These are phyloP conservation scores for Blastobotrys aristatus DNA, from an alignment of 1,139 yeast genomes.

Conservation along the genomic window DNA sequence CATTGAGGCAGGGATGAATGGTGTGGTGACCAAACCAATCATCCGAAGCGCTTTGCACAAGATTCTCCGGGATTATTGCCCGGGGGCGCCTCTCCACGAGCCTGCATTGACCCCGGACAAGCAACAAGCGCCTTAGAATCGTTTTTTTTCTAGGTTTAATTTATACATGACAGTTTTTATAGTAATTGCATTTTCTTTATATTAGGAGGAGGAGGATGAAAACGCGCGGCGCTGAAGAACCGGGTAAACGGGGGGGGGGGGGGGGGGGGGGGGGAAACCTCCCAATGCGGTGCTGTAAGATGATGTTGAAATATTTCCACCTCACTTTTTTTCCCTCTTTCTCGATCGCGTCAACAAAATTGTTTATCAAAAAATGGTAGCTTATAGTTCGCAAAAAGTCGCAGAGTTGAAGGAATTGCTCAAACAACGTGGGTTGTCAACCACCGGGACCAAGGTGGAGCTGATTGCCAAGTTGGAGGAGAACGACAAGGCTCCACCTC, in stretches of 20 bases:
- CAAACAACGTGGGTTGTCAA: slow-evolving; percentile 60
- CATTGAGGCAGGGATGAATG: slow-evolving; percentile 78
- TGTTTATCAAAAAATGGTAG: slow-evolving; percentile 45
- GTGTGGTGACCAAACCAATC: slow-evolving; percentile 83
- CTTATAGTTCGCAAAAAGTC: slow-evolving; percentile 65
- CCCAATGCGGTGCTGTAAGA: too few relatives aligned
- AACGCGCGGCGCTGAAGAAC: neutral
- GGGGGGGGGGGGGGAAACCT: too few relatives aligned
- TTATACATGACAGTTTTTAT: neutral
- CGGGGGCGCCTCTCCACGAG: slow-evolving; percentile 16
- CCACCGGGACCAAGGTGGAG: slow-evolving; percentile 81
- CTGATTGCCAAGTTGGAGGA: slow-evolving; percentile 59
- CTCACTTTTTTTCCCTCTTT: neutral
- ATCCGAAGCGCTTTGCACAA: slow-evolving; percentile 61
- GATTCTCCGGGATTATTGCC: slow-evolving; percentile 37
- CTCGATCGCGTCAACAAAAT: neutral
- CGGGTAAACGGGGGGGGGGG: too few relatives aligned
- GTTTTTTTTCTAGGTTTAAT: slow-evolving; percentile 1
- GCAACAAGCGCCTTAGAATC: neutral
- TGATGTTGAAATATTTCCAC: neutral
- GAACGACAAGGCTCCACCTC: slow-evolving; percentile 19
- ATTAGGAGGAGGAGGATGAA: too few relatives aligned
- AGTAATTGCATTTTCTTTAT: neutral
- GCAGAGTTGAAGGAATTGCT: slow-evolving; percentile 78
- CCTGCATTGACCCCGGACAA: slow-evolving; percentile 7